Base-by-base conservation (phyloP, 2,329 filamentous ascomycete genomes). In the Dactylonectria estremocensis region DNA sequence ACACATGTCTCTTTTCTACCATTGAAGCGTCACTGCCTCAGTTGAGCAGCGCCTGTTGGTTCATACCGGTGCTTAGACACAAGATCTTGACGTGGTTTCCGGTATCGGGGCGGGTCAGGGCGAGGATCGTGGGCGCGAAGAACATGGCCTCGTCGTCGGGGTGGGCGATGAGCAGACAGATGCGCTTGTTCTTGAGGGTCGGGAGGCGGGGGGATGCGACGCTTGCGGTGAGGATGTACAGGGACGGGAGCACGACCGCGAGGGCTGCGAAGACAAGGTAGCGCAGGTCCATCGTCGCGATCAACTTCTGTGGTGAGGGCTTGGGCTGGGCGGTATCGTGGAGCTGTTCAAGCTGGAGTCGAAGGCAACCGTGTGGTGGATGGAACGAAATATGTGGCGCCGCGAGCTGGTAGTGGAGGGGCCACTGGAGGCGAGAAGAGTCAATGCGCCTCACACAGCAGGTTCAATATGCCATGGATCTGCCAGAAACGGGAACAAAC, bases 101-200 rank as follows among this genome's bases (percentile, higher is more conserved):
- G 20, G 92, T 86, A 66, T 91, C 89, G 4, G 94, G 94, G 14
- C 89, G 86, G 18, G 95, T 95, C 65, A 99, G 88, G n/a, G 93
- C 91, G 74, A 97, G 87, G 14, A 98, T 86, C 1, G 94, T 93
- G 0, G 96, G 96, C 70, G 95, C 91, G 83, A 99, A 99, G 87
- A 99, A 99, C 96, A 99, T 99, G 80, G 95, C 96, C 85, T 99
- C 96, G 77, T 99, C 96, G 82, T 99, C 96, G 0, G 96, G 96
- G 83, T 99, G 96, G 22, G 96, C 96, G 77, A 99, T 98, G 62
- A 99, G 86, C 61, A 99, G 88, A 79, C 93, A 93, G 78, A 99
- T 94, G 77, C 93, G 91, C 87, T 97, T 97, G 84, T 94, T 92
- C 74, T 86, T 86, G 70, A 98, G 84, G 50, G 84, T 88, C 4